phyloP scores from a whole-genome alignment of 176 grass and related monocot species.

The Triticum timopheevii region DNA sequence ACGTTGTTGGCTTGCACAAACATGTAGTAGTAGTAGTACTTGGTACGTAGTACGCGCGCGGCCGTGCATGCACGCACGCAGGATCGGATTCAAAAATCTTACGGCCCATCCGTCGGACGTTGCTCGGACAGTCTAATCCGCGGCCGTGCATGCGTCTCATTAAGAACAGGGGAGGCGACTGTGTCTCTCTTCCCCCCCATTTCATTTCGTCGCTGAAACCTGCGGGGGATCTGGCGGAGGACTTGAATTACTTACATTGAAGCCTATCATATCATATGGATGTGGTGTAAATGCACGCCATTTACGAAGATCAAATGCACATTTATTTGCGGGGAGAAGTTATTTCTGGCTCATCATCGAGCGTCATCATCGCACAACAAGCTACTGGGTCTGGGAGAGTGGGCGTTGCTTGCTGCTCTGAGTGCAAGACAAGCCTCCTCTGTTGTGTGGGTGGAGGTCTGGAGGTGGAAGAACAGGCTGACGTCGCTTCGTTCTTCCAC shows the following conservation, averaged over 20 bases:
- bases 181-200: background rate
- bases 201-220: constrained; percentile 34
- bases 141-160: constrained; percentile 37
- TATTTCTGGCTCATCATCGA: constrained; percentile 40
- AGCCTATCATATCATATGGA: constrained; percentile 12
- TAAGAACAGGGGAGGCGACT: background rate
- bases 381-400: constrained; percentile 17
- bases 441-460: background rate
- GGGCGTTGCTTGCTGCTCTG: background rate
- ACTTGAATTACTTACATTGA: constrained; percentile 43
- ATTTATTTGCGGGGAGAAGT: constrained; percentile 39
- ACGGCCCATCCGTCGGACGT: background rate
- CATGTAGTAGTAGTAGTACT: background rate
- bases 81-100: background rate
- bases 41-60: background rate
- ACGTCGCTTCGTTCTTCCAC: no score
- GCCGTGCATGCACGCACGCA: background rate
- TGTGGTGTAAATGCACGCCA: constrained; percentile 40
- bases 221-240: constrained; percentile 42
- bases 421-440: constrained; percentile 5
- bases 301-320: constrained; percentile 52
- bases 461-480: no score
- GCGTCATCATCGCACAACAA: constrained; percentile 45
- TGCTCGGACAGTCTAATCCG: background rate
- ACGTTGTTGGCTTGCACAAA: constrained; percentile 25